A percentile compares a stretch with the other conserved stretches of the same genome.
Conservation (phyloP, 768 basidiomycete genomes). For the Collybia mongolica region DNA sequence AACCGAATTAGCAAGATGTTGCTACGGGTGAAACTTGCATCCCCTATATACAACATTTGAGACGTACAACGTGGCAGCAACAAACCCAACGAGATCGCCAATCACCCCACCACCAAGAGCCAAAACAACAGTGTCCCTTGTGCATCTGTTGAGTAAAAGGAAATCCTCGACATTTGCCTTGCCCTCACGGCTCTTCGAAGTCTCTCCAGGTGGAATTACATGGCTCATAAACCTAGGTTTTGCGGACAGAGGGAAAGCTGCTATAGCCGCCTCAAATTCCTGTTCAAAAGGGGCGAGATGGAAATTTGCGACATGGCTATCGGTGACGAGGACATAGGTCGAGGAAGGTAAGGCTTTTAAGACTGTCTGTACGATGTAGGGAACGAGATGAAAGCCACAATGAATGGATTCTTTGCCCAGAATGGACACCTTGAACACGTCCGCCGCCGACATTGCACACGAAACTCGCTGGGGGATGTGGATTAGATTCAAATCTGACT, state of each 20-base stretch:
- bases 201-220: slow-evolving; percentile 88
- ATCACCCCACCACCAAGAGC: slow-evolving; percentile 97
- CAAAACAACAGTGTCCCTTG: slow-evolving; percentile 88
- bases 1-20: slow-evolving; percentile 4
- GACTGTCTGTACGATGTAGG: slow-evolving; percentile 80
- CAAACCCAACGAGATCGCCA: slow-evolving; percentile 95
- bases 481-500: neutral
- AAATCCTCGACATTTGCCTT: slow-evolving; percentile 96
- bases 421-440: slow-evolving; percentile 80
- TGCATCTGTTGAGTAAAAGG: slow-evolving; percentile 83
- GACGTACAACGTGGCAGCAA: slow-evolving; percentile 93
- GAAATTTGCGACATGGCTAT: slow-evolving; percentile 82
- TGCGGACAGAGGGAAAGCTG: slow-evolving; percentile 17
- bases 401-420: slow-evolving; percentile 86
- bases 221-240: slow-evolving; percentile 72
- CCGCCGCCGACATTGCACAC: slow-evolving; percentile 38
- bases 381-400: slow-evolving; percentile 89
- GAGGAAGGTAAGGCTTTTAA: slow-evolving; percentile 71
- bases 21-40: neutral
- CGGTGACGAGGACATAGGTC: slow-evolving; percentile 90
- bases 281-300: slow-evolving; percentile 68
- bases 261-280: slow-evolving; percentile 56
- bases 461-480: neutral
- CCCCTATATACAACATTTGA: neutral
- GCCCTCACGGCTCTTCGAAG: slow-evolving; percentile 85